These are phyloP conservation scores for Candida sanyaensis DNA, from an alignment of 1,139 yeast genomes.

Conservation along the genomic window DNA sequence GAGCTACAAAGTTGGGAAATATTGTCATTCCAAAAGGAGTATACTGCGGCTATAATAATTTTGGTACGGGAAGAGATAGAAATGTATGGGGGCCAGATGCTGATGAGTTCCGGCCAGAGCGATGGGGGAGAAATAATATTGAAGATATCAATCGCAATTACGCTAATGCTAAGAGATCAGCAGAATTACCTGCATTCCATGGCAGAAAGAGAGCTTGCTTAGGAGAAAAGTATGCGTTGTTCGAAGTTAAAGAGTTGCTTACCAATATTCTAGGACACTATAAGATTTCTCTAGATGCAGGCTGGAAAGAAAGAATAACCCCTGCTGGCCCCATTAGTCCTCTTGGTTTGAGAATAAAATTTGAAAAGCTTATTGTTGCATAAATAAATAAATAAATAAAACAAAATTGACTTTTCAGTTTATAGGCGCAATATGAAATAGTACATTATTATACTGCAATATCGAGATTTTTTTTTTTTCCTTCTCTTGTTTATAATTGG, in stretches of 20 bases:
- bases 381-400: conserved; percentile 5
- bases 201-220: conserved; percentile 64
- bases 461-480: background rate
- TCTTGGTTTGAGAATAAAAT: conserved; percentile 17
- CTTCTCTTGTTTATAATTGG: too few relatives aligned
- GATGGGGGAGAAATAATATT: conserved; percentile 52
- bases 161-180: conserved; percentile 43
- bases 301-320: conserved; percentile 55
- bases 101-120: conserved; percentile 48
- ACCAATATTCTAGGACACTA: conserved; percentile 35
- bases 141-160: conserved; percentile 41
- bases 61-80: conserved; percentile 54
- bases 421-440: background rate
- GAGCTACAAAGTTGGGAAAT: conserved; percentile 37
- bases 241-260: conserved; percentile 43
- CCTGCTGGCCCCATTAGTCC: conserved; percentile 41
- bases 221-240: conserved; percentile 60
- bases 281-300: conserved; percentile 36
- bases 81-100: conserved; percentile 54
- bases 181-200: conserved; percentile 56
- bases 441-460: background rate
- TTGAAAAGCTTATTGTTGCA: conserved; percentile 12
- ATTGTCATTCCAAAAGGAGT: conserved; percentile 54
- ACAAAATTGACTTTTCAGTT: background rate
- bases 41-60: conserved; percentile 60